These are phyloP conservation scores for Plenodomus lindquistii DNA, from an alignment of 2,329 filamentous ascomycete species.

Conservation along the genomic window DNA sequence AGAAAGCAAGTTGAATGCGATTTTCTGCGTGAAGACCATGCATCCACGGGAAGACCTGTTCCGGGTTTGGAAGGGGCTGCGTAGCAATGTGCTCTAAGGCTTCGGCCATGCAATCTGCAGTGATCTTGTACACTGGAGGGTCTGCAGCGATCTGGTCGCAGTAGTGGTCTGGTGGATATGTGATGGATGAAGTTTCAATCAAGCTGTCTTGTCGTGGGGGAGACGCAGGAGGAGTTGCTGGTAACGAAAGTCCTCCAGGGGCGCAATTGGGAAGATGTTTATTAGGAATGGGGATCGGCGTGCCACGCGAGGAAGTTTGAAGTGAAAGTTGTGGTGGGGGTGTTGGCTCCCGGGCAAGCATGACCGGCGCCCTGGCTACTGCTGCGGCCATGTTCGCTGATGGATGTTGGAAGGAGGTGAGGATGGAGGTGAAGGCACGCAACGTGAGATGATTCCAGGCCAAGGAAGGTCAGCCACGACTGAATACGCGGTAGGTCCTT, in stretches of 20 bases:
- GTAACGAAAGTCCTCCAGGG: conserved; percentile 63
- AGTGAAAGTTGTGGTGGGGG: conserved; percentile 61
- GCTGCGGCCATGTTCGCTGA: conserved; percentile 47
- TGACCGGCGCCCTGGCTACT: conserved; percentile 45
- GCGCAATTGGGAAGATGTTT: conserved; percentile 90
- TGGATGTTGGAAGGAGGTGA: conserved; percentile 9
- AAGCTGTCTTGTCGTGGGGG: conserved; percentile 62
- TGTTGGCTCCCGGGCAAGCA: conserved; percentile 44
- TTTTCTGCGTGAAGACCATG: conserved; percentile 91
- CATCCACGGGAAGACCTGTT: conserved; percentile 93
- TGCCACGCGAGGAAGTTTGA: conserved; percentile 60
- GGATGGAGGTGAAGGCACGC: conserved; percentile 31
- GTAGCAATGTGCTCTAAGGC: conserved; percentile 76
- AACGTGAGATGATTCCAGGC: conserved; percentile 16
- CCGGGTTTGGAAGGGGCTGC: conserved; percentile 81
- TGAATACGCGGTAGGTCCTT: conserved; percentile 1
- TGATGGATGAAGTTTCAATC: conserved; percentile 66
- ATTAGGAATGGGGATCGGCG: conserved; percentile 72
- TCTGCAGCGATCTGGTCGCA: conserved; percentile 54
- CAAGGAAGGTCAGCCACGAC: background rate
- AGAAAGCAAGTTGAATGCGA: conserved; percentile 86
- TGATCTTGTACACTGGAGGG: conserved; percentile 72
- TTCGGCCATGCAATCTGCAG: conserved; percentile 67
- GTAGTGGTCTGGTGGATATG: conserved; percentile 73
- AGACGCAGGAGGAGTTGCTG: conserved; percentile 60